Evolutionary conservation across 495 filamentous ascomycete genomes (phyloP).

Genomic region (Evernia prunastri): DNA sequence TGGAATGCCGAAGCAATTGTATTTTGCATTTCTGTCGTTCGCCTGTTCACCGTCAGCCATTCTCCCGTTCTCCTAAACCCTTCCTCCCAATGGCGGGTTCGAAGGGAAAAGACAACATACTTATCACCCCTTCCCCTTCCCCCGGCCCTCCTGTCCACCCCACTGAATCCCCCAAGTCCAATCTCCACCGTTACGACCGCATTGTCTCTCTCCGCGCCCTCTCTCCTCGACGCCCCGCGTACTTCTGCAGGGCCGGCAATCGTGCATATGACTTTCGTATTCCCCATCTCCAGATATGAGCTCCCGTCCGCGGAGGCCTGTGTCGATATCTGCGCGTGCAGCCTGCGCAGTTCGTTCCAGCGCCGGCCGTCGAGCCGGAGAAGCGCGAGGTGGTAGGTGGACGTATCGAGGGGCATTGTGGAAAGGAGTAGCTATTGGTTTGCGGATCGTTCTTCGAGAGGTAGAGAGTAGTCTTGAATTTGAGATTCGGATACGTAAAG

Average conservation of each 20-base stretch:
- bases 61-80: not conserved
- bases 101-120: constrained; percentile 38
- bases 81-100: not conserved
- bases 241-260: constrained; percentile 74
- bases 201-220: constrained; percentile 42
- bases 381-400: constrained; percentile 74
- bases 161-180: constrained; percentile 78
- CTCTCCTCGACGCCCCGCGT: constrained; percentile 42
- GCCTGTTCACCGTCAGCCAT: constrained; percentile 40
- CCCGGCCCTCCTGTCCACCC: constrained; percentile 59
- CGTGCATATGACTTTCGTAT: constrained; percentile 93
- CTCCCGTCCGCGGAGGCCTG: constrained; percentile 87
- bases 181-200: constrained; percentile 76
- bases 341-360: constrained; percentile 94
- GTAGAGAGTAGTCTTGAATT: not conserved
- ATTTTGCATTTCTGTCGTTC: constrained; percentile 70
- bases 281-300: constrained; percentile 88
- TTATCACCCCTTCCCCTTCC: constrained; percentile 58
- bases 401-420: constrained; percentile 77
- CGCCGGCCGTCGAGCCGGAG: constrained; percentile 89
- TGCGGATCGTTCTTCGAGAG: too few species aligned
- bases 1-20: constrained; percentile 69
- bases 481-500: too few species aligned
- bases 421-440: not conserved
- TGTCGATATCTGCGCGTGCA: constrained; percentile 83